Evolutionary conservation across 2,329 filamentous ascomycete species (phyloP).

Genomic region (Fusarium liriodendri): DNA sequence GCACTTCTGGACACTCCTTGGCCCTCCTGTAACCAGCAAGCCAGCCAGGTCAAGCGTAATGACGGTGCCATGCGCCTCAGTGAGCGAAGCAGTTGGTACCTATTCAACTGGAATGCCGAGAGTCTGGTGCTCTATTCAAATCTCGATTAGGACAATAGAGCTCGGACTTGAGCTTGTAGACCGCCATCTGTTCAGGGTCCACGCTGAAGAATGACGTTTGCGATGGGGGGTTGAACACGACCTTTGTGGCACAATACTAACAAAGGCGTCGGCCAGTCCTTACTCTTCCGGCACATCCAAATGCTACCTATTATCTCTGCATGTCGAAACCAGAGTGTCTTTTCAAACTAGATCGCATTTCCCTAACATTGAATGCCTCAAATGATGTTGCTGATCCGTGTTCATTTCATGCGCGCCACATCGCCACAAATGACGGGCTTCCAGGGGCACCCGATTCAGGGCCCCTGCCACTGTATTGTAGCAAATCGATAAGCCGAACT

Average conservation of each 20-base stretch:
- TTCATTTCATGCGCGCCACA: constrained; percentile 17
- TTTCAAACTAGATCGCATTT: not conserved
- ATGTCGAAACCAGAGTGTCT: not conserved
- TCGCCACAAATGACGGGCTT: constrained; percentile 11
- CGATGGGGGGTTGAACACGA: not conserved
- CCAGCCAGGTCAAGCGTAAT: not conserved
- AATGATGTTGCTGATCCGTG: not conserved
- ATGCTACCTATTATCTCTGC: not conserved
- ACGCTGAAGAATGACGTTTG: constrained; percentile 7
- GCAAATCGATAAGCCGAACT: constrained; percentile 41
- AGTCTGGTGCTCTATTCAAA: not conserved
- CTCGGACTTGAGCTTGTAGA: not conserved
- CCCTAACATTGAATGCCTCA: constrained; percentile 20
- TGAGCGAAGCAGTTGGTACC: not conserved
- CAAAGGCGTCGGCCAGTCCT: not conserved
- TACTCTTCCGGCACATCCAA: not conserved
- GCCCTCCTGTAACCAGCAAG: not conserved
- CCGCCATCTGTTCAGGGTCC: not conserved
- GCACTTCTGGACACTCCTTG: not conserved
- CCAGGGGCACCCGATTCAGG: constrained; percentile 1
- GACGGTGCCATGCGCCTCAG: not conserved
- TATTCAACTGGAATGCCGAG: not conserved
- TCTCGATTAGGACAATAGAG: not conserved
- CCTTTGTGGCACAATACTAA: not conserved
- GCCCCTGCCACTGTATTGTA: constrained; percentile 15